phyloP scores from a whole-genome alignment of 352 stramenopile genomes.

The Plasmopara muralis region DNA sequence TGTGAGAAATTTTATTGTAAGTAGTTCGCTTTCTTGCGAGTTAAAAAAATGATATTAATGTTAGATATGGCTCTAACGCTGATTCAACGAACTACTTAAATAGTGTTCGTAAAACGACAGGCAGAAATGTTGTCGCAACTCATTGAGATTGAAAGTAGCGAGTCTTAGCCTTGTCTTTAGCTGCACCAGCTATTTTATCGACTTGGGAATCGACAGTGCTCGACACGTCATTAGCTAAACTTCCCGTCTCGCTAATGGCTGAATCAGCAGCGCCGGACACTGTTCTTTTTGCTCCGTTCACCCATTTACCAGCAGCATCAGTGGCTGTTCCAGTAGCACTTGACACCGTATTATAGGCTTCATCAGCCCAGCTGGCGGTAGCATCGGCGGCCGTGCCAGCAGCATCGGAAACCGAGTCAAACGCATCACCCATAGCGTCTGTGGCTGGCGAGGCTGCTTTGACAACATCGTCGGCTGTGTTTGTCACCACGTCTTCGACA shows the following conservation, averaged over 20 bases:
- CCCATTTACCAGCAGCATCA: constrained; percentile 5
- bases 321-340: constrained; percentile 4
- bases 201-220: background rate
- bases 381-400: constrained; percentile 8
- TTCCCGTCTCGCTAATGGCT: constrained; percentile 4
- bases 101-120: too few relatives aligned
- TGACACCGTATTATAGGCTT: constrained; percentile 9
- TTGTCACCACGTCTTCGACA: constrained; percentile 3
- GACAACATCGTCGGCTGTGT: constrained; percentile 4
- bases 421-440: constrained; percentile 8
- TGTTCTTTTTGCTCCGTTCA: constrained; percentile 11
- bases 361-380: constrained; percentile 18
- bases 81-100: too few relatives aligned
- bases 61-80: too few relatives aligned
- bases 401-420: constrained; percentile 14
- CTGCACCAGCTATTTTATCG: background rate
- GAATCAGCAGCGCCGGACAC: constrained; percentile 13
- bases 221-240: background rate
- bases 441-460: constrained; percentile 10
- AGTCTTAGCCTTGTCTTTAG: too few relatives aligned
- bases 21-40: too few relatives aligned
- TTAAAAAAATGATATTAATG: too few relatives aligned
- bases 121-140: too few relatives aligned
- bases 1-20: too few relatives aligned
- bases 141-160: too few relatives aligned